Evolutionary conservation across 2,329 filamentous ascomycete species (phyloP), one percentile per base, ranked within the genome.

Genomic region (Amauroascus verrucosus): DNA sequence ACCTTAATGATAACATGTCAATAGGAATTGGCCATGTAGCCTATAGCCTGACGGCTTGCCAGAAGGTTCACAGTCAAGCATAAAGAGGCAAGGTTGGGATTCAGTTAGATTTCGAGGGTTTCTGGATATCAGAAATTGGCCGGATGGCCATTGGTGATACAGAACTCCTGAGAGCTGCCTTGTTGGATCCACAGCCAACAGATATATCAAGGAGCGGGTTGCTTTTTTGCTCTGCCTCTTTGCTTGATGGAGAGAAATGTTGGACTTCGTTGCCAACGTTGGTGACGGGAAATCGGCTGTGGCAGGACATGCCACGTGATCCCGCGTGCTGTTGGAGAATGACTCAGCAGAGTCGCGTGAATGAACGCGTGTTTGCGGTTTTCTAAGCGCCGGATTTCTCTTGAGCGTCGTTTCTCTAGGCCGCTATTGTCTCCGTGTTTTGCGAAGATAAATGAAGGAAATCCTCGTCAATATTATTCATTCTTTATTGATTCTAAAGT

Each of bases 171-270:
- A 24, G n/a, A n/a, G n/a, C n/a, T 47, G 26, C 8, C n/a, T 40
- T 43, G 38, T 51, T 35, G 48, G 38, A 22, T 35, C 26, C 16
- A 38, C 26, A 32, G n/a, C 48, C 38, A 51, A 44, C 48, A 35
- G 22, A 51, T 33, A 32, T 20, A 11, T 41, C 16, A n/a, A 41
- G 20, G 18, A 24, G 24, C 6, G 6, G 20, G 16, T 24, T 41
- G 7, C 5, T 2, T n/a, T n/a, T 2, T 16, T 45, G 41, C 41
- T 5, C 14, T 40, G 37, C n/a, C 37, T 9, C 37, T 14, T 20
- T 40, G 6, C 16, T 13, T 24, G 4, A 28, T 13, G 11, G 26
- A 28, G 16, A 24, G 22, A 18, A n/a, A 3, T 44, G 48, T 51
- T 51, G 48, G 48, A 44, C 6, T 41, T 20, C 33, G 43, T 50